A percentile compares a stretch with the other conserved stretches of the same genome.
Conservation (phyloP, 768 basidiomycete genomes). For the Lentinula lateritia region DNA sequence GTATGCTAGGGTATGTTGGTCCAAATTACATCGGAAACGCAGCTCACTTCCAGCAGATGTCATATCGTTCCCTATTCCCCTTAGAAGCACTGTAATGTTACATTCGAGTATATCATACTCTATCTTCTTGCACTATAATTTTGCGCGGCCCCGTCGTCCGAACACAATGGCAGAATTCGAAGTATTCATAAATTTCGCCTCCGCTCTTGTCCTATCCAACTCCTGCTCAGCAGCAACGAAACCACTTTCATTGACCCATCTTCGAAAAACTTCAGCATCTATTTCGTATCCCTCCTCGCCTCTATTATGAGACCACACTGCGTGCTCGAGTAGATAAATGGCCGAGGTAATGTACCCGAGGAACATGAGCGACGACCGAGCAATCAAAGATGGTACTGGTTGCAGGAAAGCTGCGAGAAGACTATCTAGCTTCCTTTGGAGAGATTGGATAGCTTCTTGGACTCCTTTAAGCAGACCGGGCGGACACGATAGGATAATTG, state of each 20-base stretch:
- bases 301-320: conserved; percentile 46
- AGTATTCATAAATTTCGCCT: background rate
- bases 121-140: background rate
- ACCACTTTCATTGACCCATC: conserved; percentile 29
- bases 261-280: conserved; percentile 14
- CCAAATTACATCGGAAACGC: background rate
- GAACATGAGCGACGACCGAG: conserved; percentile 55
- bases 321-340: conserved; percentile 62
- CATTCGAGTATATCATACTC: background rate
- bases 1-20: conserved; percentile 66
- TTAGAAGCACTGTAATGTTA: background rate
- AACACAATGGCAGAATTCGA: conserved; percentile 1
- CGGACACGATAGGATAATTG: conserved; percentile 38
- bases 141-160: background rate
- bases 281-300: conserved; percentile 14
- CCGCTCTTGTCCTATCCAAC: conserved; percentile 19
- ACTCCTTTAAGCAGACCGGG: conserved; percentile 21
- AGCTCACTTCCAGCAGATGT: conserved; percentile 34
- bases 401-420: conserved; percentile 34
- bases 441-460: conserved; percentile 21
- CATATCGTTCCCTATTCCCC: conserved; percentile 52
- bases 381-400: conserved; percentile 40
- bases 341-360: conserved; percentile 50
- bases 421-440: conserved; percentile 34
- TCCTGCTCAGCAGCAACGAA: conserved; percentile 31